Conservation (phyloP, 148 eudicot species). For the Silene conica region DNA sequence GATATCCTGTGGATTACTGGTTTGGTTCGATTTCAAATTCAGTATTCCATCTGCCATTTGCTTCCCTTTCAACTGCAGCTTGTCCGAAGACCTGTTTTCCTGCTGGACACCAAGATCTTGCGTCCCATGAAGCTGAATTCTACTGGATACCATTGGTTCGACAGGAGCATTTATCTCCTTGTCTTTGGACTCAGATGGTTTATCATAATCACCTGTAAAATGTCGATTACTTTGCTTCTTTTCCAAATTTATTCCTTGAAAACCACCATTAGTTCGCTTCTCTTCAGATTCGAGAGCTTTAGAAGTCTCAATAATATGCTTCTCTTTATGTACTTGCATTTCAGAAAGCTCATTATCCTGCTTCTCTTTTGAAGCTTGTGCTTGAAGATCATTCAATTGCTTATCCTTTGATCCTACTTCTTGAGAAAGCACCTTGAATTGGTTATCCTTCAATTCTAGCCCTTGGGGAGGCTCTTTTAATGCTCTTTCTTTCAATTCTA, state of each 20-base stretch:
- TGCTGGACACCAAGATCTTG: neutral
- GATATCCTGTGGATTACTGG: neutral
- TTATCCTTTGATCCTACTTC: neutral
- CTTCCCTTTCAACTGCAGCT: slow-evolving; percentile 9
- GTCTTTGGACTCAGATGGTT: slow-evolving; percentile 14
- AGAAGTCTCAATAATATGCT: neutral
- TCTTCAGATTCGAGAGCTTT: slow-evolving; percentile 4
- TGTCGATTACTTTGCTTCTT: slow-evolving; percentile 12
- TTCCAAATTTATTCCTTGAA: neutral
- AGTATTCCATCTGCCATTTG: neutral
- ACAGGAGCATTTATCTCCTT: neutral
- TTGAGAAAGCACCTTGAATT: neutral
- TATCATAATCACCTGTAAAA: neutral
- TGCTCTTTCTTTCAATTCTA: slow-evolving; percentile 15
- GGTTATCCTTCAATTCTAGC: slow-evolving; percentile 10
- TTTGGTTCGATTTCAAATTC: slow-evolving; percentile 1
- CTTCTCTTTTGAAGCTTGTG: neutral
- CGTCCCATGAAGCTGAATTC: slow-evolving; percentile 4
- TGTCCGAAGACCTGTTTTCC: neutral
- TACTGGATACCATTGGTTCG: neutral
- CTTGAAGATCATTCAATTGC: neutral
- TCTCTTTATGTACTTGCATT: slow-evolving; percentile 1
- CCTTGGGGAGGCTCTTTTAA: neutral
- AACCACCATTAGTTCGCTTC: slow-evolving; percentile 7
- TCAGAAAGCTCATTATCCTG: neutral